Evolutionary conservation across 2,329 filamentous ascomycete species (phyloP).

Genomic region (Penicillium sp.): DNA sequence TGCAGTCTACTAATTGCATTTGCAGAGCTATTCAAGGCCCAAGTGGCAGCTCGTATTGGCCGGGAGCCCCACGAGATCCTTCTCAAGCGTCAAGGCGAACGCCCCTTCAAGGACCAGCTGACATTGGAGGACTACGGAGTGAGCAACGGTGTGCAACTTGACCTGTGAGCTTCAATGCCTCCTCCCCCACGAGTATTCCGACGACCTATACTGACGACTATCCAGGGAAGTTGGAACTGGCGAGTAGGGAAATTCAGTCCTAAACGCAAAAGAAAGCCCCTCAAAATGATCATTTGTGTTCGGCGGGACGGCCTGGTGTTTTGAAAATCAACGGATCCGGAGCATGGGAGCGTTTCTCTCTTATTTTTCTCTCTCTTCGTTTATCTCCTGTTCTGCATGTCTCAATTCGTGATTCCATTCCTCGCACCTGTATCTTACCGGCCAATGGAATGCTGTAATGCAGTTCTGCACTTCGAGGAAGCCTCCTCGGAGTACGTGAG

Average conservation of each 20-base stretch:
- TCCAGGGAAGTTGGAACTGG: slow-evolving; percentile 48
- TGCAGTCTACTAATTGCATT: slow-evolving; percentile 5
- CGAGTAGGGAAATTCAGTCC: slow-evolving; percentile 31
- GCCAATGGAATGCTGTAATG: slow-evolving; percentile 27
- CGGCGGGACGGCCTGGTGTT: slow-evolving; percentile 11
- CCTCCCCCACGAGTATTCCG: neutral
- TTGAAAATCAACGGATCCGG: slow-evolving; percentile 6
- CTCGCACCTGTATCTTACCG: slow-evolving; percentile 26
- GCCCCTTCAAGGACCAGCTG: slow-evolving; percentile 89
- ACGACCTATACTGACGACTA: slow-evolving; percentile 25
- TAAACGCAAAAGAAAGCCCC: too few relatives aligned
- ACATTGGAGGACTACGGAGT: slow-evolving; percentile 91
- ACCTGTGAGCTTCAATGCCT: slow-evolving; percentile 39
- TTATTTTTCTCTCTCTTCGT: slow-evolving; percentile 8
- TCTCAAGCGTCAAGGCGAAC: slow-evolving; percentile 84
- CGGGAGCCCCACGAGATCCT: slow-evolving; percentile 88
- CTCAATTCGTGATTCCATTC: neutral
- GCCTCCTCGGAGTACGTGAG: too few relatives aligned
- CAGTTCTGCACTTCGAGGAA: slow-evolving; percentile 4
- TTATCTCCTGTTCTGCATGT: slow-evolving; percentile 4
- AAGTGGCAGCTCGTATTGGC: slow-evolving; percentile 86
- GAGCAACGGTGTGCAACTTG: slow-evolving; percentile 72
- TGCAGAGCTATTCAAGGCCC: slow-evolving; percentile 74
- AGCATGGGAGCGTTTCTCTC: slow-evolving; percentile 6
- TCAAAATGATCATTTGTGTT: neutral